Conservation (phyloP, 768 basidiomycete genomes). For the Phlebiopsis flavidoalba region DNA sequence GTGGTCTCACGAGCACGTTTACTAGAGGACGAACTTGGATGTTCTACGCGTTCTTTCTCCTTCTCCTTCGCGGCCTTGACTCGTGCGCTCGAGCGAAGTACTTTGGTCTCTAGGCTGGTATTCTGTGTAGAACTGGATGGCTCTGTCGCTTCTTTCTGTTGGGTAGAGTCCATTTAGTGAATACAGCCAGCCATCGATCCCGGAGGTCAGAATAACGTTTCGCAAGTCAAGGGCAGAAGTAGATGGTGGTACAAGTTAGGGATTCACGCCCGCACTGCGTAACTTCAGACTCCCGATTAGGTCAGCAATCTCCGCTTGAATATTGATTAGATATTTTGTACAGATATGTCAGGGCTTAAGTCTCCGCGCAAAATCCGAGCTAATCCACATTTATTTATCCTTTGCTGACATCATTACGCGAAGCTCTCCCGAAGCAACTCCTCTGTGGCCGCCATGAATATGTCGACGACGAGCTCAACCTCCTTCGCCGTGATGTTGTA, state of each 20-base stretch:
- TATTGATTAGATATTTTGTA: neutral
- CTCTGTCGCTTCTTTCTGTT: conserved; percentile 44
- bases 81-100: conserved; percentile 64
- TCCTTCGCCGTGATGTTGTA: conserved; percentile 72
- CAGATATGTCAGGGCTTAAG: neutral
- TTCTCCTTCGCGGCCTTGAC: conserved; percentile 72
- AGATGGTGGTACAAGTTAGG: conserved; percentile 15
- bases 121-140: conserved; percentile 27
- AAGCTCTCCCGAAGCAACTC: conserved; percentile 44
- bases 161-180: conserved; percentile 91
- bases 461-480: conserved; percentile 60
- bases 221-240: conserved; percentile 5
- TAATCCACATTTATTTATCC: neutral
- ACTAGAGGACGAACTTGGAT: conserved; percentile 18
- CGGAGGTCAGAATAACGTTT: conserved; percentile 13
- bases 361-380: neutral
- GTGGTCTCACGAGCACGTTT: conserved; percentile 50
- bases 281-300: conserved; percentile 3
- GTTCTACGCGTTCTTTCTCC: conserved; percentile 50
- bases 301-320: conserved; percentile 7
- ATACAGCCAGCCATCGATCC: conserved; percentile 82
- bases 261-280: conserved; percentile 4
- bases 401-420: conserved; percentile 1
- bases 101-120: conserved; percentile 45
- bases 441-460: conserved; percentile 64